phyloP scores from a whole-genome alignment of 2,329 filamentous ascomycete species.

The Talaromyces amestolkiae region DNA sequence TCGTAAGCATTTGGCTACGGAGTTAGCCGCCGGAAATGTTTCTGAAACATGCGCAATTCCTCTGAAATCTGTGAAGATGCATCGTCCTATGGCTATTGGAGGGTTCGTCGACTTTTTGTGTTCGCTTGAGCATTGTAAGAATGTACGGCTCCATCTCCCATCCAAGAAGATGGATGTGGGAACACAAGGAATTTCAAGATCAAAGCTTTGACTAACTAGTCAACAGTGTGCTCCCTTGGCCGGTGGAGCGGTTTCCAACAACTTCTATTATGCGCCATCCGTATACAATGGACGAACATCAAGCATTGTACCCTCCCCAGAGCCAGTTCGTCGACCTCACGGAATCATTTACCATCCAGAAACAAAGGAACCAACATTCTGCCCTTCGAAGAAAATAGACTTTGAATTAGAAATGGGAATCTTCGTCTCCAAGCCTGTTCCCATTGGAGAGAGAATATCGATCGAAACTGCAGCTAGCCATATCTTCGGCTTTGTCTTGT shows the following conservation, averaged over 20 bases:
- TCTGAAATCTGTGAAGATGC: constrained; percentile 46
- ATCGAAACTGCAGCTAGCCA: constrained; percentile 55
- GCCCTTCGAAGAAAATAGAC: constrained; percentile 35
- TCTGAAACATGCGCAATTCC: constrained; percentile 24
- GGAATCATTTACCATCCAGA: constrained; percentile 41
- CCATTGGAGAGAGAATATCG: constrained; percentile 37
- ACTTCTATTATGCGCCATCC: constrained; percentile 50
- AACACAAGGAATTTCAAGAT: background rate
- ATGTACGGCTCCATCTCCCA: constrained; percentile 40
- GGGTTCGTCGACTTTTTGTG: constrained; percentile 61
- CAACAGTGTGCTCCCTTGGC: constrained; percentile 40
- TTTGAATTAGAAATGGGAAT: constrained; percentile 46
- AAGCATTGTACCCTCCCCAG: constrained; percentile 52
- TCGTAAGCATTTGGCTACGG: constrained; percentile 41
- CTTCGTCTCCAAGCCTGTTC: constrained; percentile 44
- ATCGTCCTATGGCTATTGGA: constrained; percentile 55
- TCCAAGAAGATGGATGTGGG: background rate
- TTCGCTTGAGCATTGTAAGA: constrained; percentile 53
- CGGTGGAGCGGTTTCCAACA: background rate
- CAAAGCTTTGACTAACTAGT: background rate
- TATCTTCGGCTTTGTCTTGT: constrained; percentile 61
- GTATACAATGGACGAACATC: constrained; percentile 58
- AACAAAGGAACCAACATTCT: constrained; percentile 25
- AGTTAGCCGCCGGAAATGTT: constrained; percentile 20
- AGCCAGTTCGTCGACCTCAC: constrained; percentile 48